Evolutionary conservation across 305 asterid genomes (phyloP), one percentile per base, ranked within the genome.

Genomic region (Fraxinus floribunda): DNA sequence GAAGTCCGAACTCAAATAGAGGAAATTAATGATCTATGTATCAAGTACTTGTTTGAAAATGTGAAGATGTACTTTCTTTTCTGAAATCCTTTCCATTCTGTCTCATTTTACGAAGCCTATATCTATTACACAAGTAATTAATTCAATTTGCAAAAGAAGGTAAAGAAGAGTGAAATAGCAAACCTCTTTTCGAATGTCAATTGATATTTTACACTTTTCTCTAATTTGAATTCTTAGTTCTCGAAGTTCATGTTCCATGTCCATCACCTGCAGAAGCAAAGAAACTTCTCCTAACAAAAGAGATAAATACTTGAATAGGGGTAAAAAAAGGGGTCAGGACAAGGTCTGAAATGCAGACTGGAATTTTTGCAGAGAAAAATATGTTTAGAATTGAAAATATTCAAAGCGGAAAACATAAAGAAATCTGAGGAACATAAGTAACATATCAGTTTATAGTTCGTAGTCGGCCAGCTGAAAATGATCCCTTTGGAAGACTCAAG

Each of bases 231-330:
- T 83, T 86, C 97, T 91, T 82, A 96, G 88, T 34, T 93, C 99
- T 79, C 91, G 92, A 80, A 96, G 91, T 85, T 96, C 98, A 72
- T 93, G 93, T 84, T 96, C 98, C 99, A 94, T 94, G 89, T 94
- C 99, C 85, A 89, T 93, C 60, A 96, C 98, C 99, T 96, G 82
- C 86, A 89, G 77, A 82, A 55, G 74, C 39, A 78, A 34, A 30
- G 18, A 49, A 5, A 26, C 39, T 72, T 60, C 26, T 20, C 15
- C n/a, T 49, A 79, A 75, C 57, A 81, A 82, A 35, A 15, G 24
- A 8, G 52, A 41, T 36, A 32, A 68, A 79, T 30, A 18, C 78
- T 11, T 1, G 13, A 82, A 78, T 49, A n/a, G 30, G 75, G 41
- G 41, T 77, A 75, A 78, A 44, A 32, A 34, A 18, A 84, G 7